These are phyloP conservation scores for Candida freyschussii DNA, from an alignment of 1,139 yeast genomes.

Conservation along the genomic window DNA sequence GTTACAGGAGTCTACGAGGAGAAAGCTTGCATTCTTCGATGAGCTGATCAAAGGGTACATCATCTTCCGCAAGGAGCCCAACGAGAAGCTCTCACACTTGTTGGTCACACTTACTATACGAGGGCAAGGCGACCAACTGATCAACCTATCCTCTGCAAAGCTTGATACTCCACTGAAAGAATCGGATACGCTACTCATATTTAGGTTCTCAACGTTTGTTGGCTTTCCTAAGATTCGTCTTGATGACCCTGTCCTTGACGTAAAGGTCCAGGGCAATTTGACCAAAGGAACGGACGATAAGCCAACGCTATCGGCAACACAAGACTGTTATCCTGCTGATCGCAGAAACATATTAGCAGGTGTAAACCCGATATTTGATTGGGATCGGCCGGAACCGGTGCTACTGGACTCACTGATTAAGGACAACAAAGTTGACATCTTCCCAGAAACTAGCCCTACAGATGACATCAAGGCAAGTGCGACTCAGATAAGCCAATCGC, in stretches of 20 bases:
- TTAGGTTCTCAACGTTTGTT: conserved; percentile 13
- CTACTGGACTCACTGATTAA: conserved; percentile 21
- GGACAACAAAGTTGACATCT: conserved; percentile 20
- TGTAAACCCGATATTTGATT: conserved; percentile 14
- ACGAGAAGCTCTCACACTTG: neutral
- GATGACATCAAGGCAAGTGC: conserved; percentile 2
- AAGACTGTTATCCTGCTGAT: conserved; percentile 18
- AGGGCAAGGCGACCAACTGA: conserved; percentile 1
- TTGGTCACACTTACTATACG: neutral
- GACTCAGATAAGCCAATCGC: conserved; percentile 13
- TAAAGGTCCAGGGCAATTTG: conserved; percentile 9
- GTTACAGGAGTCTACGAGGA: conserved; percentile 1
- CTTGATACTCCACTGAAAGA: neutral
- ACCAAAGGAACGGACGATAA: neutral
- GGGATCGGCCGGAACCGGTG: conserved; percentile 9
- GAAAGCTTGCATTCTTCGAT: conserved; percentile 34
- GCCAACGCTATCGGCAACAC: neutral
- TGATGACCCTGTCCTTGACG: conserved; percentile 15
- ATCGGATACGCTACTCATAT: conserved; percentile 4
- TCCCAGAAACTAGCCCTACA: neutral
- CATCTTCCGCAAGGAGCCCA: conserved; percentile 21
- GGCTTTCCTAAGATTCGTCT: conserved; percentile 22
- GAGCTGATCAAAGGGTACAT: conserved; percentile 37
- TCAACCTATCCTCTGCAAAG: neutral
- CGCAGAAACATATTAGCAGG: conserved; percentile 23